Conservation (phyloP, 192 early-diverging fungal genomes). For the Backusella macrospora region DNA sequence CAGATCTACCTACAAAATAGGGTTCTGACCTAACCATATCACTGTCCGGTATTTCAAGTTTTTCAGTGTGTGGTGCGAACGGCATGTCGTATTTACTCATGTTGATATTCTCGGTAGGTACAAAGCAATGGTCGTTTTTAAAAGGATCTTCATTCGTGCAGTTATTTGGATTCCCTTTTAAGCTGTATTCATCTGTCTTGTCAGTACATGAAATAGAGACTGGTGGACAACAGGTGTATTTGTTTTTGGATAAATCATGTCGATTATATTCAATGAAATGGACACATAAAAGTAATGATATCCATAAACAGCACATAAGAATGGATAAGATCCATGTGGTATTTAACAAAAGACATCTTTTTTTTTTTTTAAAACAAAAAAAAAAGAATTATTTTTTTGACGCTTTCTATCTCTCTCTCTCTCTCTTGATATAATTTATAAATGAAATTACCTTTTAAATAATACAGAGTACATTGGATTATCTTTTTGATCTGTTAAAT, state of each 20-base stretch:
- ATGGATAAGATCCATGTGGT: not conserved
- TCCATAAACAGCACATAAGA: not conserved
- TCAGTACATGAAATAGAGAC: not conserved
- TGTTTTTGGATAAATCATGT: not conserved
- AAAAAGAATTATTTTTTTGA: too few species aligned
- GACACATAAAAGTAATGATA: not conserved
- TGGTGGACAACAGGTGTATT: not conserved
- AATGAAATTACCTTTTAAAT: not conserved
- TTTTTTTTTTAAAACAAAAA: too few species aligned
- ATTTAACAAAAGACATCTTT: not conserved
- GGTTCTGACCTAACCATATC: not conserved
- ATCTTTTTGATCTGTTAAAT: not conserved
- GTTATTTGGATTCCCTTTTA: not conserved
- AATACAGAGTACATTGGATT: not conserved
- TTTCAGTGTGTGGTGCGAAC: not conserved
- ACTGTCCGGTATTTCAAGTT: not conserved
- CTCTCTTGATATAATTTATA: too few species aligned
- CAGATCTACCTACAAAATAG: not conserved
- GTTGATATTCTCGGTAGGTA: not conserved
- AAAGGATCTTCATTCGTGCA: not conserved
- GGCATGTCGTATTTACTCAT: not conserved
- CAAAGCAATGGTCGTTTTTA: constrained; percentile 7
- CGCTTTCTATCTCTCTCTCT: too few species aligned
- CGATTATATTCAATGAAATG: constrained; percentile 2
- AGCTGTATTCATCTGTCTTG: not conserved